Conservation (phyloP, 2,329 filamentous ascomycete genomes). For the Aspergillus floridensis region DNA sequence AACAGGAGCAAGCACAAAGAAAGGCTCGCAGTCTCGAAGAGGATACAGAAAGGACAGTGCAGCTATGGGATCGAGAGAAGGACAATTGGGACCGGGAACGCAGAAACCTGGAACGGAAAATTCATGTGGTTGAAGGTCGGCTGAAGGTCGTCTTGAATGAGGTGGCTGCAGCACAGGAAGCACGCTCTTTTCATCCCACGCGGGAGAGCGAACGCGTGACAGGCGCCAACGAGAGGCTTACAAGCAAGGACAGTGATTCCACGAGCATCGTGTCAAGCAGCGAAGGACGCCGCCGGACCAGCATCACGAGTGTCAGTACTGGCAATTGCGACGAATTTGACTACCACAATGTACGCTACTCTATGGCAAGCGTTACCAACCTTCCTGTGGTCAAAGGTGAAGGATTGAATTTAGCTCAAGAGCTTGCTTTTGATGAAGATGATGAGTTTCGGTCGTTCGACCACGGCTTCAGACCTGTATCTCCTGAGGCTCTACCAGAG, state of each 20-base stretch:
- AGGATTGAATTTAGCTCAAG: conserved; percentile 81
- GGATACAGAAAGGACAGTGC: conserved; percentile 72
- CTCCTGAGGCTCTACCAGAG: conserved; percentile 44
- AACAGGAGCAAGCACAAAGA: conserved; percentile 75
- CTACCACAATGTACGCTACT: conserved; percentile 65
- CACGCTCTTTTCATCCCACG: conserved; percentile 29
- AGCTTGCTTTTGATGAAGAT: conserved; percentile 82
- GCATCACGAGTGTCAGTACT: conserved; percentile 51
- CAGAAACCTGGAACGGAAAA: conserved; percentile 74
- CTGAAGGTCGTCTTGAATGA: conserved; percentile 83
- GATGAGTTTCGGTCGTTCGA: conserved; percentile 63
- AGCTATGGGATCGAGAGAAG: conserved; percentile 80
- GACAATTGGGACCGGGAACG: conserved; percentile 81
- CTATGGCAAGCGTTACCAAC: conserved; percentile 60
- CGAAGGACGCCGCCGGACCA: conserved; percentile 57
- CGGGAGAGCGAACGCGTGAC: conserved; percentile 62
- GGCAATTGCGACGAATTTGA: conserved; percentile 42
- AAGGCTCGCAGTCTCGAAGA: conserved; percentile 77
- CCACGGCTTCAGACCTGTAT: conserved; percentile 65
- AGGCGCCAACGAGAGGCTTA: conserved; percentile 56
- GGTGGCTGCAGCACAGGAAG: conserved; percentile 53
- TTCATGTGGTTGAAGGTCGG: conserved; percentile 86
- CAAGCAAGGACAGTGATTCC: conserved; percentile 61
- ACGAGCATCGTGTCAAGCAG: conserved; percentile 73
- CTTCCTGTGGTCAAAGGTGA: conserved; percentile 57